These are phyloP conservation scores for Kockiozyma suomiensis DNA, from an alignment of 805 yeast species.

Conservation along the genomic window DNA sequence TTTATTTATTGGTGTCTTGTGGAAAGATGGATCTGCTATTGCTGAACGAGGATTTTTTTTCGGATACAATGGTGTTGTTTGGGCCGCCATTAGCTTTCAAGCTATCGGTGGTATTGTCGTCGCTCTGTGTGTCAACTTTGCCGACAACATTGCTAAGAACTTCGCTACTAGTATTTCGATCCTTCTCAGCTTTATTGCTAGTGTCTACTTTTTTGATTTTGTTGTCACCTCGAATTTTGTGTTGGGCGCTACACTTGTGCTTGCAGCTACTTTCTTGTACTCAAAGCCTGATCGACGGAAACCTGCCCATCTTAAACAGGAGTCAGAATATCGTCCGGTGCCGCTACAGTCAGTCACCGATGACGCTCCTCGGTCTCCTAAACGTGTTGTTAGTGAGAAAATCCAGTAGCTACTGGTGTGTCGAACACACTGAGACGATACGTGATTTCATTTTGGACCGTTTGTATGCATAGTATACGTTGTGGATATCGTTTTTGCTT, in stretches of 20 bases:
- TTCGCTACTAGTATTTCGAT: slow-evolving; percentile 48
- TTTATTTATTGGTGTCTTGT: slow-evolving; percentile 43
- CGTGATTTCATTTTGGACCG: background rate
- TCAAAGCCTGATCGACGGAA: slow-evolving; percentile 36
- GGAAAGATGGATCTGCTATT: slow-evolving; percentile 44
- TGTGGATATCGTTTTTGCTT: background rate
- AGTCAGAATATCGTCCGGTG: slow-evolving; percentile 16
- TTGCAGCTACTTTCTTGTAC: slow-evolving; percentile 46
- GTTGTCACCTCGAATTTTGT: slow-evolving; percentile 43
- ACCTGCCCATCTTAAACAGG: background rate
- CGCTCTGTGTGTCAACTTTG: slow-evolving; percentile 48
- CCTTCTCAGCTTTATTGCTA: slow-evolving; percentile 45
- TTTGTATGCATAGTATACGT: background rate
- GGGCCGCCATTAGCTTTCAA: slow-evolving; percentile 45
- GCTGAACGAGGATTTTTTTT: slow-evolving; percentile 45
- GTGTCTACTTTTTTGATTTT: slow-evolving; percentile 44
- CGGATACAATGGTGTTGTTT: slow-evolving; percentile 46
- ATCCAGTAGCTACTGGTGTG: no score
- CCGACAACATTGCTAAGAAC: slow-evolving; percentile 49
- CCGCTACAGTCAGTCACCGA: slow-evolving; percentile 28
- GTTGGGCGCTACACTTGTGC: slow-evolving; percentile 44
- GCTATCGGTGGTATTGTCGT: slow-evolving; percentile 49
- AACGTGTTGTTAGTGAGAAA: slow-evolving; percentile 15
- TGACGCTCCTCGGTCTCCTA: slow-evolving; percentile 16
- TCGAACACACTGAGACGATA: no score